Percentiles rank a stretch among this genome's conserved stretches.
Conservation (phyloP, 805 yeast genomes). For the Millerago galiae region DNA sequence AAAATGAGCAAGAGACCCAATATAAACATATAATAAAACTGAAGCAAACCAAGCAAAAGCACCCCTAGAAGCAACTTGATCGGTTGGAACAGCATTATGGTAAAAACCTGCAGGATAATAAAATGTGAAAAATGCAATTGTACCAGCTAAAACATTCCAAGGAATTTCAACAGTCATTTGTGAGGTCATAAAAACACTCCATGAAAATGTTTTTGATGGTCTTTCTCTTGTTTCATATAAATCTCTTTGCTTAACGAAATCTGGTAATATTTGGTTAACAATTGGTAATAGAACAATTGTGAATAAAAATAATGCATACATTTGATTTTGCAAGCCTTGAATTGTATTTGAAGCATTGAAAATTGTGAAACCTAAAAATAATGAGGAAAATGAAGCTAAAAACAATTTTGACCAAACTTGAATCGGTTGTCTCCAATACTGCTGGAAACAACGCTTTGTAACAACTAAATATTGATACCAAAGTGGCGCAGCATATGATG, state of each 20-base stretch:
- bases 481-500: conserved; percentile 40
- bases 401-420: conserved; percentile 54
- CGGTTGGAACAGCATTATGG: conserved; percentile 57
- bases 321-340: conserved; percentile 76
- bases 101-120: conserved; percentile 72
- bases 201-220: conserved; percentile 62
- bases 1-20: conserved; percentile 50
- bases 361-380: conserved; percentile 71
- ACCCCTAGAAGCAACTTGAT: conserved; percentile 44
- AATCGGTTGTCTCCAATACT: conserved; percentile 61
- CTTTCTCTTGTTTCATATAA: conserved; percentile 68
- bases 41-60: conserved; percentile 35
- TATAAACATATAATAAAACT: conserved; percentile 47
- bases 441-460: conserved; percentile 50
- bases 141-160: conserved; percentile 54
- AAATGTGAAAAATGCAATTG: conserved; percentile 51
- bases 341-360: conserved; percentile 57
- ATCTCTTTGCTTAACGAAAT: conserved; percentile 53
- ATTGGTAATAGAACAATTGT: conserved; percentile 48
- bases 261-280: conserved; percentile 57
- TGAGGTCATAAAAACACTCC: conserved; percentile 55
- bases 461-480: conserved; percentile 38
- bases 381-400: conserved; percentile 44
- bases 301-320: conserved; percentile 72
- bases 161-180: conserved; percentile 64